These are phyloP conservation scores for Candida orba DNA, from an alignment of 805 yeast species.

Conservation along the genomic window DNA sequence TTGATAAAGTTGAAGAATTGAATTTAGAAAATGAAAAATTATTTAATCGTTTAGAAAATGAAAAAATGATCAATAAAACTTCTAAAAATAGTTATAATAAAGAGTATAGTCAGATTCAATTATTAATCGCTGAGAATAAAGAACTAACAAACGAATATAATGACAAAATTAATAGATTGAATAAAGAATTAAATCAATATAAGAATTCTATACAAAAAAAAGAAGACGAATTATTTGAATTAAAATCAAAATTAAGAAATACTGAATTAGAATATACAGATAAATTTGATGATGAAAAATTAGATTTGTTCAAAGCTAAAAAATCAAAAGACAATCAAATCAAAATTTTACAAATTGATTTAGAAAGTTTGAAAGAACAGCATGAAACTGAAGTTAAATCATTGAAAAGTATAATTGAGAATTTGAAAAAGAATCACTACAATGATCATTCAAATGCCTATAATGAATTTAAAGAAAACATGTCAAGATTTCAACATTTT, in stretches of 20 bases:
- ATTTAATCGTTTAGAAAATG: conserved; percentile 29
- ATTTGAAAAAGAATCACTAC: conserved; percentile 1
- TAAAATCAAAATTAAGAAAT: conserved; percentile 29
- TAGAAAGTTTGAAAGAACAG: conserved; percentile 29
- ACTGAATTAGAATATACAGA: conserved; percentile 24
- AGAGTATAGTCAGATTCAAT: conserved; percentile 29
- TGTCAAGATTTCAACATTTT: conserved; percentile 5
- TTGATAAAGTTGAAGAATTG: conserved; percentile 28
- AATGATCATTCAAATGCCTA: no score
- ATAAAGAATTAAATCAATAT: conserved; percentile 19
- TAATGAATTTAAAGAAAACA: neutral
- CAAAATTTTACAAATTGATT: conserved; percentile 31
- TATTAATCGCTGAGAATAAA: conserved; percentile 25
- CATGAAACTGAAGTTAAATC: conserved; percentile 30
- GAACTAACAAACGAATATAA: conserved; percentile 19
- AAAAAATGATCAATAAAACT: conserved; percentile 17
- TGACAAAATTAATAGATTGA: conserved; percentile 16
- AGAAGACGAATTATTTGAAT: conserved; percentile 30
- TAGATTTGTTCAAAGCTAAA: conserved; percentile 30
- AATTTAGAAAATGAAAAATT: conserved; percentile 31
- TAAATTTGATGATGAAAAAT: conserved; percentile 30
- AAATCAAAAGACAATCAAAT: conserved; percentile 32
- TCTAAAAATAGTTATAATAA: conserved; percentile 29
- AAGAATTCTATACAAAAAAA: conserved; percentile 24
- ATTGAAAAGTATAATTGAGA: conserved; percentile 23